Evolutionary conservation across 805 yeast species (phyloP).

Genomic region (Saccharomycopsis selenospora): DNA sequence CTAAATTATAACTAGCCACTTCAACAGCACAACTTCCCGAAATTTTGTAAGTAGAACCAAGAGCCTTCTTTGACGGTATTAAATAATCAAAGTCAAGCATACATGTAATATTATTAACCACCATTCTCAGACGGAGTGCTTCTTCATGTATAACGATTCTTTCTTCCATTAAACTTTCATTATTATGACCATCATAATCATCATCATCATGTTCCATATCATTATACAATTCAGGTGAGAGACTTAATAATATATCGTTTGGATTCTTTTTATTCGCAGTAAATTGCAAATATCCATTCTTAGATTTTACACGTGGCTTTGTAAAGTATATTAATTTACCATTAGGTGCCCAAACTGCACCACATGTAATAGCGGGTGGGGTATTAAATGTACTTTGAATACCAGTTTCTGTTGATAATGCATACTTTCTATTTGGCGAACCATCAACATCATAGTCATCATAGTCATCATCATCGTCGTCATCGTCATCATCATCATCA

Average conservation of each 20-base stretch:
- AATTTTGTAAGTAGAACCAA: conserved; percentile 61
- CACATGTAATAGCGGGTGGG: conserved; percentile 16
- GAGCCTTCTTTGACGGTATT: conserved; percentile 66
- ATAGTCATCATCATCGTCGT: conserved; percentile 22
- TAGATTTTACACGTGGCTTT: conserved; percentile 7
- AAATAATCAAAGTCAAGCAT: conserved; percentile 60
- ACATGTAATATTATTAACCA: conserved; percentile 42
- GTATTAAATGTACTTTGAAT: conserved; percentile 6
- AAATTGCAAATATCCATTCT: neutral
- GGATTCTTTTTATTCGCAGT: too few species aligned
- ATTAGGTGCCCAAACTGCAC: conserved; percentile 22
- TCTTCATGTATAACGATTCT: too few species aligned
- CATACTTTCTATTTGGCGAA: neutral
- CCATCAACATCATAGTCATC: conserved; percentile 27
- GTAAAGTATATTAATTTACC: conserved; percentile 19
- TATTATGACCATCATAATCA: conserved; percentile 18
- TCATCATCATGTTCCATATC: conserved; percentile 27
- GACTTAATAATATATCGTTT: too few species aligned
- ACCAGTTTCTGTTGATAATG: neutral
- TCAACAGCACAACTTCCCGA: conserved; percentile 41
- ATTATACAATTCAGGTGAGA: too few species aligned
- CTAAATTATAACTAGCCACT: conserved; percentile 54
- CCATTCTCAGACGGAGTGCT: conserved; percentile 12
- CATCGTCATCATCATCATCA: conserved; percentile 9
- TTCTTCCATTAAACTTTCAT: too few species aligned